phyloP scores from a whole-genome alignment of 2,329 filamentous ascomycete genomes.

The Spiromastix sp. region DNA sequence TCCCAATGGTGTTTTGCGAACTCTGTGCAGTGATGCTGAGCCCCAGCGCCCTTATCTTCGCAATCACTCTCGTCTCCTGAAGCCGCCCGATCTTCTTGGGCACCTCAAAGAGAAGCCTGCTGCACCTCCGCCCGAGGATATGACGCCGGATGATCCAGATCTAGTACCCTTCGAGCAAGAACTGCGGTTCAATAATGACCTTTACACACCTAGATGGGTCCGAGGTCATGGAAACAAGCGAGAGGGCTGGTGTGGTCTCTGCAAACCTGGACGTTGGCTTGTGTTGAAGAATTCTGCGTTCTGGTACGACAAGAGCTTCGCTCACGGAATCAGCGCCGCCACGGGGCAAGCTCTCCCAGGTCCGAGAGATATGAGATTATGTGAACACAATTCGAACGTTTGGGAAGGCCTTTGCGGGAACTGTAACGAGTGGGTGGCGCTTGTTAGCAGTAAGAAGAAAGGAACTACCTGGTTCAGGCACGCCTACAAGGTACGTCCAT shows the following conservation, averaged over 20 bases:
- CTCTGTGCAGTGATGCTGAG: constrained; percentile 66
- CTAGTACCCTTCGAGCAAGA: constrained; percentile 69
- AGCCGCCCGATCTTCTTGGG: constrained; percentile 67
- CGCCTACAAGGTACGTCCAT: constrained; percentile 62
- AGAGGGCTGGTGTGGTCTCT: constrained; percentile 83
- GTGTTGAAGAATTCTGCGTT: constrained; percentile 84
- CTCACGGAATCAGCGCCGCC: constrained; percentile 73
- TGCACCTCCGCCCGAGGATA: constrained; percentile 66
- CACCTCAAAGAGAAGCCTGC: constrained; percentile 64
- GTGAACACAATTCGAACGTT: constrained; percentile 61
- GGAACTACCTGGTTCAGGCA: constrained; percentile 88
- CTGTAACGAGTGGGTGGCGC: constrained; percentile 23
- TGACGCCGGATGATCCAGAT: constrained; percentile 68
- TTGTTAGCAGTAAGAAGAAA: constrained; percentile 70
- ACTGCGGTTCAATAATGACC: constrained; percentile 65
- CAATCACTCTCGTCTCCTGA: constrained; percentile 63
- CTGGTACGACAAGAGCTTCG: constrained; percentile 90
- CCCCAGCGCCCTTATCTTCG: constrained; percentile 44
- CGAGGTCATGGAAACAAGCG: constrained; percentile 79
- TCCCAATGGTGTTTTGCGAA: constrained; percentile 63
- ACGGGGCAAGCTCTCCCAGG: constrained; percentile 70
- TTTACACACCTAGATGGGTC: constrained; percentile 78
- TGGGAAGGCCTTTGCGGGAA: constrained; percentile 30
- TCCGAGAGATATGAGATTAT: constrained; percentile 62
- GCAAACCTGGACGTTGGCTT: constrained; percentile 75